Evolutionary conservation across 306 rosid species (phyloP), one percentile per base, ranked within the genome.

Genomic region (Castanea mollissima): DNA sequence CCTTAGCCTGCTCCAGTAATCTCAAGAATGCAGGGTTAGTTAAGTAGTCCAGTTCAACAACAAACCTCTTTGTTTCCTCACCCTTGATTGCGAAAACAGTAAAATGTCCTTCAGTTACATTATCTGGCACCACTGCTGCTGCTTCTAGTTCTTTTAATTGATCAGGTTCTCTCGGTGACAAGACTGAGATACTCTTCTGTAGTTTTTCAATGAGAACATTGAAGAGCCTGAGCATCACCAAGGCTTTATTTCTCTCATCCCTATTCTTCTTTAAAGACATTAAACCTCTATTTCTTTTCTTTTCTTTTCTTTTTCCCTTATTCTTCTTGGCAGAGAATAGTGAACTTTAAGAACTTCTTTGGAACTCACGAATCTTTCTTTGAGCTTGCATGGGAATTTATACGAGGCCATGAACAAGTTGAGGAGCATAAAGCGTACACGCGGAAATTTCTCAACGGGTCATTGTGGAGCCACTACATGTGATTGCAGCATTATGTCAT

Each of bases 71-170:
- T 21, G 76, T 70, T 73, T 89, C 88, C 71, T 79, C 82, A 71
- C 88, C 93, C 73, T 79, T 83, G 6, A 76, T 82, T 44, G 97
- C 96, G 79, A 86, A 67, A 51, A 91, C 94, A 60, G 83, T 85
- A 75, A 89, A 85, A 60, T 89, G 82, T 8, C 93, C 97, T 84
- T 88, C 83, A 31, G 79, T 86, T 19, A 85, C 87, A 41, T 85
- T 89, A 81, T 71, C 76, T 1, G 91, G 88, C 29, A 86, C 84
- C 11, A 5, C 41, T 23, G 34, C 75, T 67, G 74, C 76, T 6
- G 41, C 80, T 27, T 78, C 82, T 20, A 49, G n/a, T 56, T 76
- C 82, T 13, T 54, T 65, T 1, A 72, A 74, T 58, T 78, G 71
- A 60, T 34, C 21, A 60, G 55, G 38, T 74, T 85, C 86, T 86